Conservation (phyloP, 768 basidiomycete species). For the Leccinum variicolor region DNA sequence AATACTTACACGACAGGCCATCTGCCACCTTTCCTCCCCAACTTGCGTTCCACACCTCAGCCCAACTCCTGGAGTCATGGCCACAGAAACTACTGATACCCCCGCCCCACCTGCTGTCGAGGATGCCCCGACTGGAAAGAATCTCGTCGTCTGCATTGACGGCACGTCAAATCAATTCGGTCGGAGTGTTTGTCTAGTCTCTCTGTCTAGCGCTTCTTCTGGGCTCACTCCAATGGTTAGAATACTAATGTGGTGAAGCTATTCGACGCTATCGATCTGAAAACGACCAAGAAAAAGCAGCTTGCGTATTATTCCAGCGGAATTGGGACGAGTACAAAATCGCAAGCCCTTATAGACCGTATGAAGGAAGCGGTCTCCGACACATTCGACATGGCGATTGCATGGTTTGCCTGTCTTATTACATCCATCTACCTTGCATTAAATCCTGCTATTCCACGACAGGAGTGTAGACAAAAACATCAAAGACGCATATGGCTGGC, state of each 20-base stretch:
- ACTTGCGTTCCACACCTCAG: not conserved
- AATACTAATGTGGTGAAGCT: not conserved
- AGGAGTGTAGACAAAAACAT: not conserved
- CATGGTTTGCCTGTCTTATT: not conserved
- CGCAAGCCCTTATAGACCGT: not conserved
- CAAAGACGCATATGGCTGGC: not conserved
- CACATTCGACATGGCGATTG: not conserved
- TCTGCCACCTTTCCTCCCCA: too few species aligned
- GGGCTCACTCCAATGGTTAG: not conserved
- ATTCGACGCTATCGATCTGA: not conserved
- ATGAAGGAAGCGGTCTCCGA: not conserved
- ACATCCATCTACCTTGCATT: not conserved
- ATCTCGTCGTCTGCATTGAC: slow-evolving; percentile 4
- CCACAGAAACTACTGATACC: not conserved
- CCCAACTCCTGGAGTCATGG: not conserved
- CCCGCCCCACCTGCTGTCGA: not conserved
- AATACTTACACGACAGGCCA: too few species aligned
- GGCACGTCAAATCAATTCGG: not conserved
- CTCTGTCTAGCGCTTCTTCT: not conserved
- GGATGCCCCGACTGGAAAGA: not conserved
- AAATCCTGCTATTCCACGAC: too few species aligned
- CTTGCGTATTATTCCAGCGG: not conserved
- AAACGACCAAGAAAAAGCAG: not conserved
- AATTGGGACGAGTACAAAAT: not conserved
- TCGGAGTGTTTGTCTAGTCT: not conserved